Conservation (phyloP, 78 protist genomes). For the Bigelowiella natans region DNA sequence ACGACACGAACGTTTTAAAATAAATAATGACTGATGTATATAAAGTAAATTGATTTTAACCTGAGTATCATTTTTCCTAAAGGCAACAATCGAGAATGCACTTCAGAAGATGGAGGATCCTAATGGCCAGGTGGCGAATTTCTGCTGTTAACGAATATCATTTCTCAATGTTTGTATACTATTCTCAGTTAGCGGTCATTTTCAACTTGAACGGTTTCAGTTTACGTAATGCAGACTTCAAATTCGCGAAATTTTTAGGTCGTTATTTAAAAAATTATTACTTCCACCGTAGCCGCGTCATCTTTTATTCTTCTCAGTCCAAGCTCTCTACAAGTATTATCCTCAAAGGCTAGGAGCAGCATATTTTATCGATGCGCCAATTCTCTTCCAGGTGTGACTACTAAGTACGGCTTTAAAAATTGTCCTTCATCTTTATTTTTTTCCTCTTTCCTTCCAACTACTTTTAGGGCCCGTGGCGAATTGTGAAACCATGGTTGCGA, state of each 20-base stretch:
- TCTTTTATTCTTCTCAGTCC: background rate
- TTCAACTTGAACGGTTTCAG: background rate
- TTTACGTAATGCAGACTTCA: background rate
- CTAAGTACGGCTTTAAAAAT: background rate
- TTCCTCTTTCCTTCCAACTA: background rate
- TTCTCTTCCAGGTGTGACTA: background rate
- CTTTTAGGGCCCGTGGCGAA: background rate
- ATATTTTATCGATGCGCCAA: background rate
- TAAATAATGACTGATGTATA: no score
- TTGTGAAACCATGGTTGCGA: background rate
- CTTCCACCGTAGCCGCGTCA: no score
- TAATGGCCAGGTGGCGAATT: no score
- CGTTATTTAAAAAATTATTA: no score
- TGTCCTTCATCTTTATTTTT: background rate
- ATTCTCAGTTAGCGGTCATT: background rate
- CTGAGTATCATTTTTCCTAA: no score
- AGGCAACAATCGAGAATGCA: no score
- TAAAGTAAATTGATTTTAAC: no score
- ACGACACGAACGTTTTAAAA: no score
- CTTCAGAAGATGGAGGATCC: no score
- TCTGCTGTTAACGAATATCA: no score
- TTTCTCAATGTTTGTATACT: background rate
- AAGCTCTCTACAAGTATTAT: background rate
- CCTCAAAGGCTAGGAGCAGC: background rate
- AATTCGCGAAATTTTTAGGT: background rate